These are phyloP conservation scores for Fusarium pseudonygamai DNA, from an alignment of 2,329 filamentous ascomycete species.

Conservation along the genomic window DNA sequence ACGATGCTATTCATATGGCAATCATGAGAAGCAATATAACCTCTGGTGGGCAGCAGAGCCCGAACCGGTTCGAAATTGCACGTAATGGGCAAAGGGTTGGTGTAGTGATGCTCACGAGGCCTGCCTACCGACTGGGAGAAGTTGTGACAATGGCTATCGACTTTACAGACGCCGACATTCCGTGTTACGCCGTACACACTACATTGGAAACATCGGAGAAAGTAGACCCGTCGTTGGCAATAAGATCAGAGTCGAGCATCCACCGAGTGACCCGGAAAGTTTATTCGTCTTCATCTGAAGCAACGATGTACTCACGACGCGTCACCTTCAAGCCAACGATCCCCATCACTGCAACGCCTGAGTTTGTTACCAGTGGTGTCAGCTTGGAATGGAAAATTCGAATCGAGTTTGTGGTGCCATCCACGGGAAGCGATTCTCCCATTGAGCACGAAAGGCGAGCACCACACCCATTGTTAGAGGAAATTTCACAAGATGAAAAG, in stretches of 20 bases:
- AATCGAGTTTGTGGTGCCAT: conserved; percentile 91
- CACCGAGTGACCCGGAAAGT: conserved; percentile 86
- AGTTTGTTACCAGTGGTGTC: conserved; percentile 90
- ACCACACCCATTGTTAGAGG: conserved; percentile 72
- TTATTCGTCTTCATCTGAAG: conserved; percentile 81
- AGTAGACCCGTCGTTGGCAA: conserved; percentile 80
- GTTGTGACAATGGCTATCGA: conserved; percentile 85
- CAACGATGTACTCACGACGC: conserved; percentile 81
- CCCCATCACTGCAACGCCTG: conserved; percentile 83
- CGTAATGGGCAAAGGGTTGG: conserved; percentile 92
- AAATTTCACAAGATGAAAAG: conserved; percentile 80
- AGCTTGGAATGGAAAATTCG: conserved; percentile 88
- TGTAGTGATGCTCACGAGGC: conserved; percentile 86
- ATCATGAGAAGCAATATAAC: conserved; percentile 84
- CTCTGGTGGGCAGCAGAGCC: conserved; percentile 75
- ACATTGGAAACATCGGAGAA: conserved; percentile 88
- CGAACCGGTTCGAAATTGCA: conserved; percentile 95
- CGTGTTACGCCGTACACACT: conserved; percentile 86
- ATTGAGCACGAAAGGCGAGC: conserved; percentile 32
- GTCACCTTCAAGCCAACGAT: conserved; percentile 86
- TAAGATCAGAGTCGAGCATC: conserved; percentile 87
- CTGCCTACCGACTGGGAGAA: conserved; percentile 90
- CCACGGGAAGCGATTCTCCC: conserved; percentile 47
- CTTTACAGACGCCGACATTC: conserved; percentile 79
- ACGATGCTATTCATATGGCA: conserved; percentile 89